These are phyloP conservation scores for Scheffersomyces stipitis DNA, from an alignment of 805 yeast species.

Conservation along the genomic window DNA sequence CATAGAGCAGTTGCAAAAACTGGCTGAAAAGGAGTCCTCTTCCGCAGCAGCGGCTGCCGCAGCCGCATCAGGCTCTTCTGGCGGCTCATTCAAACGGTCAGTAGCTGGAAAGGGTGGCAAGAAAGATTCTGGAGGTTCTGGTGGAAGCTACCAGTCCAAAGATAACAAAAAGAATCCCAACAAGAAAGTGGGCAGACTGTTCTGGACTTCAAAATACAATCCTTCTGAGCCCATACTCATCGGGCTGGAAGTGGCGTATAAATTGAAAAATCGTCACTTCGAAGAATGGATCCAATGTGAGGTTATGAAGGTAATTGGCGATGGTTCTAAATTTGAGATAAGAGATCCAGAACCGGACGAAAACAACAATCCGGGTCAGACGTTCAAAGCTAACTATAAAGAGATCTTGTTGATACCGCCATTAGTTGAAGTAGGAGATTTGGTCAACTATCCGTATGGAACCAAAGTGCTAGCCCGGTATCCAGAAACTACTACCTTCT, in stretches of 20 bases:
- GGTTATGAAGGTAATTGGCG: slow-evolving; percentile 72
- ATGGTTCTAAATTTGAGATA: slow-evolving; percentile 77
- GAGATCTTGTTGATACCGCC: slow-evolving; percentile 77
- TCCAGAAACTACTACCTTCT: slow-evolving; percentile 97
- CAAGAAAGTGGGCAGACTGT: slow-evolving; percentile 43
- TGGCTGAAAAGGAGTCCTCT: slow-evolving; percentile 9
- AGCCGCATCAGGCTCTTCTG: slow-evolving; percentile 7
- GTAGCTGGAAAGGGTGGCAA: slow-evolving; percentile 12
- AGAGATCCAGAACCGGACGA: slow-evolving; percentile 98
- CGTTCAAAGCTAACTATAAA: slow-evolving; percentile 78
- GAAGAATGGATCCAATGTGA: slow-evolving; percentile 98
- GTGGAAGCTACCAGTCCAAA: neutral
- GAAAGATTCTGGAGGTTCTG: neutral
- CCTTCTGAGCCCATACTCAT: slow-evolving; percentile 56
- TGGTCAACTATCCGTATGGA: slow-evolving; percentile 66
- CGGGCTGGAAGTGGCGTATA: slow-evolving; percentile 88
- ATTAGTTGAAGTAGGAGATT: slow-evolving; percentile 35
- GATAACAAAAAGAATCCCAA: slow-evolving; percentile 11
- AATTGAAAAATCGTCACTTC: slow-evolving; percentile 64
- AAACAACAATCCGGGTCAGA: slow-evolving; percentile 80
- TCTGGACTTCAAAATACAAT: slow-evolving; percentile 54
- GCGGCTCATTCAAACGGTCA: slow-evolving; percentile 7
- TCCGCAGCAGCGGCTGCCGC: slow-evolving; percentile 5
- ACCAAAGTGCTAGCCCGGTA: slow-evolving; percentile 87
- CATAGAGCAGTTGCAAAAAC: slow-evolving; percentile 30